Evolutionary conservation across 192 early-diverging fungal species (phyloP).

Genomic region (Haplosporangium gracile): DNA sequence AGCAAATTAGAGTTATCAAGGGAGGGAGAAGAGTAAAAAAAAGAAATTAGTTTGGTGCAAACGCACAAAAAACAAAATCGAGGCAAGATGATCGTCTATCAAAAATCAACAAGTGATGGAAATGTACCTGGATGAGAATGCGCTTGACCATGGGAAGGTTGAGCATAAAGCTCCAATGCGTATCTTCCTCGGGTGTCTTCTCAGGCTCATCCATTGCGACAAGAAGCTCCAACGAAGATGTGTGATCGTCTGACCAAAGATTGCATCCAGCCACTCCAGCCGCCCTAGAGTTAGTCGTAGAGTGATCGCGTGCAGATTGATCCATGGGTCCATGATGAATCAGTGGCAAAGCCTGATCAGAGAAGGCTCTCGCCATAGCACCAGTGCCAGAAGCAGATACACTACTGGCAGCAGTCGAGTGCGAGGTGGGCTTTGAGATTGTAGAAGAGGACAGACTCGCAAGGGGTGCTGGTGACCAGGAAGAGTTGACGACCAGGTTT

Average conservation of each 20-base stretch:
- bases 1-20: neutral
- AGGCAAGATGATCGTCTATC: neutral
- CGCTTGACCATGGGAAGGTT: constrained; percentile 26
- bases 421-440: neutral
- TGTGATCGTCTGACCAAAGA: constrained; percentile 5
- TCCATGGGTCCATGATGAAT: neutral
- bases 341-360: neutral
- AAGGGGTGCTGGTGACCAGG: constrained; percentile 19
- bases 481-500: constrained; percentile 13
- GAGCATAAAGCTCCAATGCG: constrained; percentile 28
- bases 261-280: neutral
- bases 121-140: constrained; percentile 30
- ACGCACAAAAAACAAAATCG: neutral
- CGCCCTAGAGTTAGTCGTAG: neutral
- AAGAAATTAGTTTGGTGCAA: neutral
- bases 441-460: constrained; percentile 3
- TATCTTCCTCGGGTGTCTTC: constrained; percentile 3
- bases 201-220: constrained; percentile 33
- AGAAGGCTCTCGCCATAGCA: neutral
- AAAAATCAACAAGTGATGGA: neutral
- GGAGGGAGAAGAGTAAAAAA: neutral
- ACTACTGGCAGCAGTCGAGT: neutral
- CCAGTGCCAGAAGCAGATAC: neutral
- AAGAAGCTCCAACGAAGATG: constrained; percentile 11
- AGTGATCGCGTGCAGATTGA: neutral